These are phyloP conservation scores for Closterium sp. DNA, from an alignment of 139 green algal species.

Conservation along the genomic window DNA sequence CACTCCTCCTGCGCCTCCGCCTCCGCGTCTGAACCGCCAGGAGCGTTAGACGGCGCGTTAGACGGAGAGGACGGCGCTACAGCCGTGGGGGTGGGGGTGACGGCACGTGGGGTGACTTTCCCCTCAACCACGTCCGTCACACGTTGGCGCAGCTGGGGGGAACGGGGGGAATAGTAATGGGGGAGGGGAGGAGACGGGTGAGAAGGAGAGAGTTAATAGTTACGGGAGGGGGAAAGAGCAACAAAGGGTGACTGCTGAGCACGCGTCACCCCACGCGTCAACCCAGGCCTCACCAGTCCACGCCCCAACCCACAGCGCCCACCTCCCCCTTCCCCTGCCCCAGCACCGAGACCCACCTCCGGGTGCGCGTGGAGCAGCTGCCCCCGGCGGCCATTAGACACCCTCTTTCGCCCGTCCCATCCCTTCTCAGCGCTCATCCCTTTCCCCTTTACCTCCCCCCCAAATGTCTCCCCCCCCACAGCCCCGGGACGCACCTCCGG, in stretches of 20 bases:
- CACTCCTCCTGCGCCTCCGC: not conserved
- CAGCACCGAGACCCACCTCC: not conserved
- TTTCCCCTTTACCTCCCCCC: no score
- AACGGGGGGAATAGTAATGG: not conserved
- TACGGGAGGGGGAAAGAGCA: not conserved
- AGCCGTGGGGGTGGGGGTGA: not conserved
- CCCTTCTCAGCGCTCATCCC: no score
- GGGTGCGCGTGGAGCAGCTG: no score
- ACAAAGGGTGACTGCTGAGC: not conserved
- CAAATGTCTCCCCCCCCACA: no score
- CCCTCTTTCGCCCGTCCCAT: no score
- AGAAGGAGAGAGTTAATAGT: not conserved
- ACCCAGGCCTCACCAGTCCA: not conserved
- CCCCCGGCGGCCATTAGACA: no score
- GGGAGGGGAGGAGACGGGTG: not conserved
- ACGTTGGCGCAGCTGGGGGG: not conserved
- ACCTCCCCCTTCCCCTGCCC: not conserved
- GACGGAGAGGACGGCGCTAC: not conserved
- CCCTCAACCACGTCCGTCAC: not conserved
- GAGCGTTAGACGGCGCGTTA: no score
- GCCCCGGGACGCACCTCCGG: not conserved
- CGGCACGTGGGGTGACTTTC: not conserved
- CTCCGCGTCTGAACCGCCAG: not conserved
- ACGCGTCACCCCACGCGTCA: not conserved
- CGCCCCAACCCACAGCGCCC: no score